Base-by-base conservation (phyloP, 176 grass and related monocot species). In the Musa itinerans region DNA sequence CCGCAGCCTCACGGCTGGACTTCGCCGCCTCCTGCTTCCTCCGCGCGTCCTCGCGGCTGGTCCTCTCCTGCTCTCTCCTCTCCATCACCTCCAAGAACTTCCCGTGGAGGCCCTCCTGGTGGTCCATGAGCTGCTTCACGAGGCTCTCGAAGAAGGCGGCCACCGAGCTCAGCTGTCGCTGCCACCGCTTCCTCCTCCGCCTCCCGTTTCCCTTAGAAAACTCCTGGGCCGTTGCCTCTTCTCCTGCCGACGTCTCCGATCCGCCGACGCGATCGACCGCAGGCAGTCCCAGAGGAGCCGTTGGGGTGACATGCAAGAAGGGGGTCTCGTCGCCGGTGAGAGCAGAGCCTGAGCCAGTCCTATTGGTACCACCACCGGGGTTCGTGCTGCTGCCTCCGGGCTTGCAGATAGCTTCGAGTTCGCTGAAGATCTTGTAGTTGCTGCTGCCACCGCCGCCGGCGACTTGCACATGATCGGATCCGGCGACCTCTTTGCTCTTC, bases 161-260 rank as follows among this genome's bases (percentile, higher is more conserved):
- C 51, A 69, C 55, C 77, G 65, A 10, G 50, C 51, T 34, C 16
- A 78, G 76, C 63, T 78, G 50, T 51, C 13, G 52, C 52, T 53
- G 48, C 21, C 84, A 85, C 79, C 87, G 85, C 1, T 85, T 84
- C 85, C 87, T 90, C 51, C 85, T 76, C 78, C 86, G 89, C 57
- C 81, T 61, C 23, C 78, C 34, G 63, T 80, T 64, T 63, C 83
- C 51, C 69, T 19, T 51, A 9, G 69, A 22, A 49, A 27, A 71
- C 14, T 50, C 19, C 15, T 52, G 50, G 9, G 49, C 69, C 14
- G 69, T 51, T 20, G 34, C 69, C 34, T 71, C 48, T 19, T 79
- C 77, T 17, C 66, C 77, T 5, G 77, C 66, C 77, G 77, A 79
- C 53, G 66, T 58, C 66, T 79, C 77, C 75, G 48, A 43, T 1